Evolutionary conservation across 2,329 filamentous ascomycete species (phyloP), one percentile per base, ranked within the genome.

Genomic region (Aspergillus oerlinghausenensis): DNA sequence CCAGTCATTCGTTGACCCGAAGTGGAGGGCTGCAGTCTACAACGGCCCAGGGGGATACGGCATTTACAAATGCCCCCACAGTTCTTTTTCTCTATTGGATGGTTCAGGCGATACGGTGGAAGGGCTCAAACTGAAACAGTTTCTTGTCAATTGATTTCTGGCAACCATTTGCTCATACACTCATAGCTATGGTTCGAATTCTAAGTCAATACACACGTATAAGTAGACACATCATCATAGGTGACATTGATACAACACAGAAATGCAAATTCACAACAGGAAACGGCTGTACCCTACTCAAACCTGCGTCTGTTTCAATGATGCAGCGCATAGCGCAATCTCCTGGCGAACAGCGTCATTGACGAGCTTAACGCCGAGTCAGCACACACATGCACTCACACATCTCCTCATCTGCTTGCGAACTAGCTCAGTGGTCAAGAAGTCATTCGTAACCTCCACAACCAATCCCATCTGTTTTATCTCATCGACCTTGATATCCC

Each of bases 321-420:
- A 21, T 14, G 19, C 11, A 23, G 43, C 43, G 7, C 43, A 47
- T 2, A 25, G 1, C 2, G 10, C 43, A 47, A 47, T 47, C n/a
- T 47, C 43, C 43, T 26, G 21, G 43, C 43, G 19, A 47, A 47
- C 43, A 21, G 10, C 19, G 5, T 68, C 63, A 49, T 62, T 65
- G 49, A 58, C 62, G 10, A 73, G 3, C 6, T 26, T 26, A 26
- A 26, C 25, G 4, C 25, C 25, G 25, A 26, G 25, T 26, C 25
- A 26, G 1, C 25, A 26, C 25, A 26, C 25, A 26, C 25, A 26
- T 7, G 25, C 26, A 28, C 26, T 28, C 8, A 28, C 26, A 28
- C 26, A 28, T 28, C 26, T 28, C 26, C 26, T 28, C 26, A 28
- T 28, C 26, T 28, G 26, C 26, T 28, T 28, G 26, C 8, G 8